Base-by-base conservation (phyloP, 352 stramenopile species). In the Blastocystis sp. region DNA sequence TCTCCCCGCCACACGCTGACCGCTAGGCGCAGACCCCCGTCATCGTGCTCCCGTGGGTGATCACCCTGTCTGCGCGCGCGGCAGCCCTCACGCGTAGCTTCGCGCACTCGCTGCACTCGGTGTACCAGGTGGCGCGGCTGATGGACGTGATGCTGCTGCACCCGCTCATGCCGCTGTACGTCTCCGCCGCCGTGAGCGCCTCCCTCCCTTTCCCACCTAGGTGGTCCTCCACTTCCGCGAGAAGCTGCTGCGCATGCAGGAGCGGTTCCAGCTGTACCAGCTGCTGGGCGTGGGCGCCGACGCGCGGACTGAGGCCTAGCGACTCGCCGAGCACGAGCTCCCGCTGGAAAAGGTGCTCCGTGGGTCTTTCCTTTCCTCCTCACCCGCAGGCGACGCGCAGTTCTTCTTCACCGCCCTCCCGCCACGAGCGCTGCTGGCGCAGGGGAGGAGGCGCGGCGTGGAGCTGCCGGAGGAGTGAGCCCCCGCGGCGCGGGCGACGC, bases 101-200 rank as follows among this genome's bases (percentile, higher is more conserved):
- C 28, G 34, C 74, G 34, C 74, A 84, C 54, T 69, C 74, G 3
- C 28, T 84, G 38, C 17, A 52, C 6, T 84, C 74, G 42, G 19
- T 84, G 14, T 68, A 24, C 34, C 21, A 42, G 24, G 74, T 84
- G 21, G 74, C 74, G 28, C 74, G 74, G 34, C 38, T 84, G 0
- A 69, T 84, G 38, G 74, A 84, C 34, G 74, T 84, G 54, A 66
- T 84, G 52, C 28, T 84, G 42, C 74, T 84, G 2, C 74, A 84
- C 43, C 74, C 74, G 74, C 34, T 84, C 34, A 65, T 84, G 59
- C 43, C 74, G 59, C n/a, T 84, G 6, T 84, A 84, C 43, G 28
- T 84, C 10, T 45, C 74, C 4, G 48, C 74, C 24, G 19, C 74
- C 45, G 74, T 84, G 10, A 4, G 28, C 34, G 24, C 21, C 4